Evolutionary conservation across 2,329 filamentous ascomycete genomes (phyloP).

Genomic region (Phialocephala subalpina): DNA sequence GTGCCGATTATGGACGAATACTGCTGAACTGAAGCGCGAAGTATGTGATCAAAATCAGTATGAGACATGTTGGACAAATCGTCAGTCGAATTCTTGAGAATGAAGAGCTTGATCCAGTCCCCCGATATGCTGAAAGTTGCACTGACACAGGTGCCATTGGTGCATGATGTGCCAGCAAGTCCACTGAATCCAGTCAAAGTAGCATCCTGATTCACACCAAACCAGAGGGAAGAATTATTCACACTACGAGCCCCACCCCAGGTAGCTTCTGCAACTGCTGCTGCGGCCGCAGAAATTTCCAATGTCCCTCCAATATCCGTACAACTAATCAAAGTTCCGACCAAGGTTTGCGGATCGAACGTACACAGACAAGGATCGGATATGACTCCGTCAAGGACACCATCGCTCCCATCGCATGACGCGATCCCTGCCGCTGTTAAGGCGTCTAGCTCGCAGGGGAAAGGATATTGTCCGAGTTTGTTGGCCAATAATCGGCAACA

Average conservation of each 20-base stretch:
- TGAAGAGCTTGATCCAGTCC: slow-evolving; percentile 29
- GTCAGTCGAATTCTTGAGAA: slow-evolving; percentile 26
- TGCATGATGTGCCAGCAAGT: slow-evolving; percentile 9
- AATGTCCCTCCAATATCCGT: neutral
- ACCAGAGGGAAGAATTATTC: slow-evolving; percentile 7
- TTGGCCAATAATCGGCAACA: slow-evolving; percentile 17
- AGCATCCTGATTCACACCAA: neutral
- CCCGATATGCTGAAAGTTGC: neutral
- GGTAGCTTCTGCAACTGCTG: neutral
- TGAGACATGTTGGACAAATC: slow-evolving; percentile 18
- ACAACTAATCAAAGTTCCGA: slow-evolving; percentile 15
- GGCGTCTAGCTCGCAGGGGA: slow-evolving; percentile 27
- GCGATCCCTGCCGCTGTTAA: slow-evolving; percentile 24
- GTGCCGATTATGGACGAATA: slow-evolving; percentile 24
- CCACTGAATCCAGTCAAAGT: neutral
- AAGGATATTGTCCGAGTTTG: slow-evolving; percentile 15
- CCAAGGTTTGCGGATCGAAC: slow-evolving; percentile 26
- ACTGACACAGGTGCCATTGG: slow-evolving; percentile 10
- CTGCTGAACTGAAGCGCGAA: slow-evolving; percentile 15
- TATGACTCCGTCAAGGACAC: slow-evolving; percentile 33
- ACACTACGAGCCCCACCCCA: neutral
- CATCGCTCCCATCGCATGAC: slow-evolving; percentile 31
- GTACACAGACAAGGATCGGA: slow-evolving; percentile 19
- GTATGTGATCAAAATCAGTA: slow-evolving; percentile 16
- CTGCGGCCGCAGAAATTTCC: neutral